Conservation (phyloP, 306 rosid genomes). For the Parietaria judaica region DNA sequence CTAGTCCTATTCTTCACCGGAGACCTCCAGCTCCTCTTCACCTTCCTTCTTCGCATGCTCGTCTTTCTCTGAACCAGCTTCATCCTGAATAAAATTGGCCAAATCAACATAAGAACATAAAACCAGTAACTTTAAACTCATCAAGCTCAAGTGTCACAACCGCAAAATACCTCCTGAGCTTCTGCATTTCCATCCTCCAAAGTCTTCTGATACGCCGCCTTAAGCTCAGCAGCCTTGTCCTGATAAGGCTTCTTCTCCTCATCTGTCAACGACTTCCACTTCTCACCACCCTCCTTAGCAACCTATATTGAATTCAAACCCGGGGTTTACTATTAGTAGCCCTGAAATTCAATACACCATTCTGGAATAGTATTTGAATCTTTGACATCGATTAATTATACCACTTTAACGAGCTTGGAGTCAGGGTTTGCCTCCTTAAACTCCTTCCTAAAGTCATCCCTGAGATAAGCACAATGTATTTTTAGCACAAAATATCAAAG, state of each 20-base stretch:
- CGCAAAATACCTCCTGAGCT: conserved; percentile 32
- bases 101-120: background rate
- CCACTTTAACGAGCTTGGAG: conserved; percentile 60
- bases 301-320: conserved; percentile 29
- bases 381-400: background rate
- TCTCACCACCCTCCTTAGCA: conserved; percentile 73
- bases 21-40: conserved; percentile 32
- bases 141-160: background rate
- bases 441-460: conserved; percentile 69
- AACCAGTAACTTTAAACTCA: background rate
- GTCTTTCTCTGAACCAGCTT: conserved; percentile 43
- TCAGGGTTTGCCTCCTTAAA: conserved; percentile 69
- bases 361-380: background rate
- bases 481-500: background rate
- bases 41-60: conserved; percentile 29
- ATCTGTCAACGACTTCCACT: conserved; percentile 68
- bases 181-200: conserved; percentile 37
- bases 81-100: conserved; percentile 28
- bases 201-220: conserved; percentile 53
- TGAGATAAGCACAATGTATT: conserved; percentile 13
- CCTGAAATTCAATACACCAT: background rate
- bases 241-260: conserved; percentile 80
- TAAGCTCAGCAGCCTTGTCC: conserved; percentile 68
- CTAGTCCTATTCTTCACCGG: conserved; percentile 47
- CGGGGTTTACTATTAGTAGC: background rate